Conservation (phyloP, 164 flowering plant species). For the Magnolia officinalis region DNA sequence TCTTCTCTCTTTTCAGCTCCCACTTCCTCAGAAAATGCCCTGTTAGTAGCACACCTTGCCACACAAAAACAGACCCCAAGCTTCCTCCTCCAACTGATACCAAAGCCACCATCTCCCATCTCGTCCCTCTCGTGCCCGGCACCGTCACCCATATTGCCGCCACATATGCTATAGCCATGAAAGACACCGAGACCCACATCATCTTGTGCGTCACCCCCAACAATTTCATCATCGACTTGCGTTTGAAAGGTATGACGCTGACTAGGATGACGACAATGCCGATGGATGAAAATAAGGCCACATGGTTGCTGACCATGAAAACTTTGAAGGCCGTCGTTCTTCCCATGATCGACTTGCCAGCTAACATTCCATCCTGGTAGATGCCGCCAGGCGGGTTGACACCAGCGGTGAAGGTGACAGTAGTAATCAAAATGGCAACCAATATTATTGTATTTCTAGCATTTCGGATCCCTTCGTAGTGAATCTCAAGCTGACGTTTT, state of each 20-base stretch:
- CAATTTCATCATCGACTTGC: background rate
- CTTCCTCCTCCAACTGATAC: background rate
- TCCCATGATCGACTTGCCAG: background rate
- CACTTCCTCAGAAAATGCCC: slow-evolving; percentile 7
- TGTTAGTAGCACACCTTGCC: slow-evolving; percentile 4
- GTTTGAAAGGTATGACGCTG: slow-evolving; percentile 11
- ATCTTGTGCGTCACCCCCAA: slow-evolving; percentile 4
- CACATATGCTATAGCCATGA: slow-evolving; percentile 13
- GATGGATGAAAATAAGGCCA: slow-evolving; percentile 10
- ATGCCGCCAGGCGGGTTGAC: slow-evolving; percentile 12
- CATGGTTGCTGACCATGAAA: slow-evolving; percentile 9
- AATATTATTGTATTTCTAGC: slow-evolving; percentile 12
- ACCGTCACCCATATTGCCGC: slow-evolving; percentile 11
- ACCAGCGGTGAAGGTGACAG: slow-evolving; percentile 16
- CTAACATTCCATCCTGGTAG: background rate
- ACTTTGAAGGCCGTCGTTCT: slow-evolving; percentile 14
- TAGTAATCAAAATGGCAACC: slow-evolving; percentile 14
- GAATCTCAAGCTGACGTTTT: slow-evolving; percentile 6
- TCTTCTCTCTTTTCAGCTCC: slow-evolving; percentile 3
- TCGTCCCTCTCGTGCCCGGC: background rate
- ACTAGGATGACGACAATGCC: slow-evolving; percentile 9
- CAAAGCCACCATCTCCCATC: slow-evolving; percentile 11
- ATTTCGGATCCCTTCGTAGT: slow-evolving; percentile 6
- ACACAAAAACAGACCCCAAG: slow-evolving; percentile 5
- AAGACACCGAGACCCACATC: slow-evolving; percentile 11